These are phyloP conservation scores for Pythium monospermum DNA, from an alignment of 352 stramenopile species.

Conservation along the genomic window DNA sequence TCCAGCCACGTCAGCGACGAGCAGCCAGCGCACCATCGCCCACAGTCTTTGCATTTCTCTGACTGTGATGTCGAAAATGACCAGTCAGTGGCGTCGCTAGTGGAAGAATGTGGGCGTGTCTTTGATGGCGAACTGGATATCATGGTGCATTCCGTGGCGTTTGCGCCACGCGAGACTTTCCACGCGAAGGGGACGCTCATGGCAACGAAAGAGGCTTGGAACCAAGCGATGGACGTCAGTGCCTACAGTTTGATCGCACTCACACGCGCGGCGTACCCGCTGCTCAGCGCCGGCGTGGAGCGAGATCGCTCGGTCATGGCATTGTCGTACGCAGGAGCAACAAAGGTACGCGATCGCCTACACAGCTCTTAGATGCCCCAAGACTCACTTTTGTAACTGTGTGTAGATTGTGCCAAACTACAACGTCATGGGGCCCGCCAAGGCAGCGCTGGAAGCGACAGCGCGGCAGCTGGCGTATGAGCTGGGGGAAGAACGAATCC, in stretches of 20 bases:
- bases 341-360: conserved; percentile 24
- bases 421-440: conserved; percentile 90
- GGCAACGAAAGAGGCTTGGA: conserved; percentile 50
- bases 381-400: background rate
- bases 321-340: conserved; percentile 83
- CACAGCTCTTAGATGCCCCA: background rate
- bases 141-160: conserved; percentile 90
- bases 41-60: conserved; percentile 36
- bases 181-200: conserved; percentile 47
- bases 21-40: background rate
- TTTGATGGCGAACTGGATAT: conserved; percentile 73
- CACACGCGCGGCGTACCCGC: conserved; percentile 50
- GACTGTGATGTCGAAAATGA: conserved; percentile 76
- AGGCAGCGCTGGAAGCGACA: conserved; percentile 85
- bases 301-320: conserved; percentile 78
- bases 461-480: conserved; percentile 82
- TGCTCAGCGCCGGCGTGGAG: conserved; percentile 27
- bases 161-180: conserved; percentile 75
- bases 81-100: conserved; percentile 42
- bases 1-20: background rate
- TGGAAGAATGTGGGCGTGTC: conserved; percentile 31
- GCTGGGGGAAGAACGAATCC: conserved; percentile 64
- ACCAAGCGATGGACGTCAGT: conserved; percentile 79
- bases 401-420: conserved; percentile 83
- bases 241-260: conserved; percentile 89